A percentile compares a stretch with the other conserved stretches of the same genome.
Conservation (phyloP, 202 grass and related monocot genomes). For the Panicum hallii region DNA sequence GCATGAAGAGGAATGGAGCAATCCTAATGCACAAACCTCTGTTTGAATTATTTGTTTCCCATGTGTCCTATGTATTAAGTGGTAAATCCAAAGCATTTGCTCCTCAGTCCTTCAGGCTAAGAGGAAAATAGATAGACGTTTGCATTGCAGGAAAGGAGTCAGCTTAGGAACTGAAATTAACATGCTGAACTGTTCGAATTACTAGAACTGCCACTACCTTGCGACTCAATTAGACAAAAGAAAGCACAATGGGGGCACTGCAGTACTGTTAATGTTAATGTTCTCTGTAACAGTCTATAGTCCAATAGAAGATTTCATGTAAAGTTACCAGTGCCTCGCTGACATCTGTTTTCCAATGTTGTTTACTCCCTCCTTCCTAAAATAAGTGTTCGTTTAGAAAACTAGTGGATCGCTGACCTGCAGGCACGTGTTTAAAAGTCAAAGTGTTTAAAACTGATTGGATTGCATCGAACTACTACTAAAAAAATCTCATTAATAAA, state of each 20-base stretch:
- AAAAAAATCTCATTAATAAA: too few species aligned
- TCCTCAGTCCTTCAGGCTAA: neutral
- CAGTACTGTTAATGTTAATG: neutral
- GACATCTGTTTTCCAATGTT: neutral
- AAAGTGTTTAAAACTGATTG: too few species aligned
- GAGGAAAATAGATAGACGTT: neutral
- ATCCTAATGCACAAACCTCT: neutral
- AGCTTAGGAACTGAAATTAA: neutral
- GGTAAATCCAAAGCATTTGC: neutral
- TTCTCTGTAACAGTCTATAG: neutral
- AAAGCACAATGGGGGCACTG: neutral
- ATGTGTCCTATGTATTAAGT: neutral
- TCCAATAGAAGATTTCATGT: neutral
- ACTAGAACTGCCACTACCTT: neutral
- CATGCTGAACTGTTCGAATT: neutral
- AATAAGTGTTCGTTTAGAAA: too few species aligned
- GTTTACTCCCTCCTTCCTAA: neutral
- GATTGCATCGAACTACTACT: too few species aligned
- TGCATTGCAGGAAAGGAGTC: neutral
- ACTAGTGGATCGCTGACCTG: too few species aligned
- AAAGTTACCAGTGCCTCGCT: slow-evolving; percentile 16
- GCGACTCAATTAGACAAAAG: too few species aligned
- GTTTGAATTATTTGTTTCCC: neutral
- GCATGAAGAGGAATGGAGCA: neutral
- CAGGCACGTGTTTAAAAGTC: too few species aligned